Conservation (phyloP, 306 rosid genomes). For the Prinsepia uniflora region DNA sequence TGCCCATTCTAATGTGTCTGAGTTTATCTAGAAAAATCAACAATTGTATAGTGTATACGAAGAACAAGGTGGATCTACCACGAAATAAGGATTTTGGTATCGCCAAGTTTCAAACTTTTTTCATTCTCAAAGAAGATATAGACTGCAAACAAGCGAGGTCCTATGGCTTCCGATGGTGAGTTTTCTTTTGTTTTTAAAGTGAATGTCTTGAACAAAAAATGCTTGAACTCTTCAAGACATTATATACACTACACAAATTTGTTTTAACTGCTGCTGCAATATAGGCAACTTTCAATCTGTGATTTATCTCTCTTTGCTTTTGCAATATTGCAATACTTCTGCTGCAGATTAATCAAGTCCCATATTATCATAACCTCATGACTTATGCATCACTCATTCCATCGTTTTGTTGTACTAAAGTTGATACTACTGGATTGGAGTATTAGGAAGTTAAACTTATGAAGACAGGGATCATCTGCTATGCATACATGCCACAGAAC, state of each 20-base stretch:
- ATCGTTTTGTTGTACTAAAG: not conserved
- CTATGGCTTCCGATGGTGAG: not conserved
- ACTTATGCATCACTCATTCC: not conserved
- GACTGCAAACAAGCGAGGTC: conserved; percentile 15
- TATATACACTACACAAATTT: not conserved
- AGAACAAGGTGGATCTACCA: not conserved
- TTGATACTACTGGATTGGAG: not conserved
- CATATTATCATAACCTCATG: not conserved
- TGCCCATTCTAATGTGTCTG: not conserved
- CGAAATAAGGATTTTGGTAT: not conserved
- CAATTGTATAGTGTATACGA: not conserved
- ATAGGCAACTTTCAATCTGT: not conserved
- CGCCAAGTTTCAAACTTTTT: not conserved
- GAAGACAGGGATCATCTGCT: not conserved
- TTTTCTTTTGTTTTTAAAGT: not conserved
- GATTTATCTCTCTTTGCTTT: not conserved
- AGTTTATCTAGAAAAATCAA: not conserved
- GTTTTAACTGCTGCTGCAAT: not conserved
- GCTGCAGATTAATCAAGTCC: not conserved
- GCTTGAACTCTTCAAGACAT: not conserved
- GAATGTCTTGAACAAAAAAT: not conserved
- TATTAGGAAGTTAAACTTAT: not conserved
- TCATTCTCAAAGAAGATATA: not conserved
- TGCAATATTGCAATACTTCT: not conserved
- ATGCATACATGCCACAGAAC: too few relatives aligned